Conservation (phyloP, 495 filamentous ascomycete species). For the Daldinia grandis region DNA sequence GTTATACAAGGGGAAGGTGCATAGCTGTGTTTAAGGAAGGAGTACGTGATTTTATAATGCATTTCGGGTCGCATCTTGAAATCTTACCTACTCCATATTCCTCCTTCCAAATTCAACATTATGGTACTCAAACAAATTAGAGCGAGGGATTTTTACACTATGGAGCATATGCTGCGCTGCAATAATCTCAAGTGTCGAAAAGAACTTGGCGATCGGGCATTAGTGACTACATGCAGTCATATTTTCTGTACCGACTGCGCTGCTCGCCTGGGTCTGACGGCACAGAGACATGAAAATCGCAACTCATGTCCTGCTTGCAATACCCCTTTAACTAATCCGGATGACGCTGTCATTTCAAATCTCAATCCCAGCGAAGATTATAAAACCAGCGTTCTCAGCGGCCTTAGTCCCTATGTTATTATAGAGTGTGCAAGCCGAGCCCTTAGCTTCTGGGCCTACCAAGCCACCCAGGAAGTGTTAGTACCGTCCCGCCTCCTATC, state of each 20-base stretch:
- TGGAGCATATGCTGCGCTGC: slow-evolving; percentile 81
- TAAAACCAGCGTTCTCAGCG: slow-evolving; percentile 89
- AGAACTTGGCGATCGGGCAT: slow-evolving; percentile 76
- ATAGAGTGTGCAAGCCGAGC: slow-evolving; percentile 91
- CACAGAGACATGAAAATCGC: slow-evolving; percentile 58
- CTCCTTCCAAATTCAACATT: not conserved
- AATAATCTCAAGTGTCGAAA: slow-evolving; percentile 82
- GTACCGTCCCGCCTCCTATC: slow-evolving; percentile 14
- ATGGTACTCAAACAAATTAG: not conserved
- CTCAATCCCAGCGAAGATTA: slow-evolving; percentile 92
- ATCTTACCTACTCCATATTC: not conserved
- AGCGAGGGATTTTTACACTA: slow-evolving; percentile 39
- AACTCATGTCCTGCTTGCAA: slow-evolving; percentile 86
- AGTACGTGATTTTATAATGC: not conserved
- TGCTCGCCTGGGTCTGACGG: slow-evolving; percentile 70
- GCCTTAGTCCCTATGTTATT: slow-evolving; percentile 81
- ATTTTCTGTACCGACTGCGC: slow-evolving; percentile 86
- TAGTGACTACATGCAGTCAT: slow-evolving; percentile 95
- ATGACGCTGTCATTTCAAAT: slow-evolving; percentile 78
- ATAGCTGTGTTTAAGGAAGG: not conserved
- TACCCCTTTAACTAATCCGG: slow-evolving; percentile 70
- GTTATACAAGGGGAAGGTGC: not conserved
- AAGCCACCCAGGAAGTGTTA: slow-evolving; percentile 90
- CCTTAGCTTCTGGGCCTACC: slow-evolving; percentile 89
- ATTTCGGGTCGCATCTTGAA: not conserved